A percentile compares a stretch with the other conserved stretches of the same genome.
phyloP scores from a whole-genome alignment of 306 rosid genomes.

The Trifolium repens region DNA sequence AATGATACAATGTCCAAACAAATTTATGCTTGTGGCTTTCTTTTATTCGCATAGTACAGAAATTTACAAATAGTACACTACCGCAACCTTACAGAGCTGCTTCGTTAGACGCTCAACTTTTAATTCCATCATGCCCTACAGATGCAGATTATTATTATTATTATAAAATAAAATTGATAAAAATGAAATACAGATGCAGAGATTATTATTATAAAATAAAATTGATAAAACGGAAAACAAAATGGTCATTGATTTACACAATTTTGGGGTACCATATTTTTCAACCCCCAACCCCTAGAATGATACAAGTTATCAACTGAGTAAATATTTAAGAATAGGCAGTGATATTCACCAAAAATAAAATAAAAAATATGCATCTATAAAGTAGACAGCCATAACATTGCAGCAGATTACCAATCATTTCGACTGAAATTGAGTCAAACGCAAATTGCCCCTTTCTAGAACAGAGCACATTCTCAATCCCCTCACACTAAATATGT shows the following conservation, averaged over 20 bases:
- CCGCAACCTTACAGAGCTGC: constrained; percentile 34
- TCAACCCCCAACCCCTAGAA: neutral
- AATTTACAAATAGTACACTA: constrained; percentile 39
- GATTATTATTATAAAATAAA: constrained; percentile 28
- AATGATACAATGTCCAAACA: constrained; percentile 32
- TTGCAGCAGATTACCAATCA: constrained; percentile 22
- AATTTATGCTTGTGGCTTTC: constrained; percentile 29
- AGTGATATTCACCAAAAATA: neutral
- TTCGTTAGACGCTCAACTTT: constrained; percentile 32
- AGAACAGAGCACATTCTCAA: neutral
- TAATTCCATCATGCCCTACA: constrained; percentile 36
- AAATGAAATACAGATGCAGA: constrained; percentile 8
- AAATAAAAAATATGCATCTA: neutral
- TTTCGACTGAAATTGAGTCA: constrained; percentile 12
- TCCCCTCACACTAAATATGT: neutral
- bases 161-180: no score
- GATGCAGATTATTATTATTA: constrained; percentile 34
- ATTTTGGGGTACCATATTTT: constrained; percentile 4
- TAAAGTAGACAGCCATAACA: constrained; percentile 31
- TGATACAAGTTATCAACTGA: constrained; percentile 6
- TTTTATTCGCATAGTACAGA: constrained; percentile 39
- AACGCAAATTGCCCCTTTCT: neutral
- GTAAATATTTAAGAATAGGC: neutral
- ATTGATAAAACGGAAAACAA: constrained; percentile 9
- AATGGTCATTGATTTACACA: constrained; percentile 19